A percentile compares a stretch with the other conserved stretches of the same genome.
phyloP scores from a whole-genome alignment of 768 basidiomycete genomes.

The Podaxis sp. region DNA sequence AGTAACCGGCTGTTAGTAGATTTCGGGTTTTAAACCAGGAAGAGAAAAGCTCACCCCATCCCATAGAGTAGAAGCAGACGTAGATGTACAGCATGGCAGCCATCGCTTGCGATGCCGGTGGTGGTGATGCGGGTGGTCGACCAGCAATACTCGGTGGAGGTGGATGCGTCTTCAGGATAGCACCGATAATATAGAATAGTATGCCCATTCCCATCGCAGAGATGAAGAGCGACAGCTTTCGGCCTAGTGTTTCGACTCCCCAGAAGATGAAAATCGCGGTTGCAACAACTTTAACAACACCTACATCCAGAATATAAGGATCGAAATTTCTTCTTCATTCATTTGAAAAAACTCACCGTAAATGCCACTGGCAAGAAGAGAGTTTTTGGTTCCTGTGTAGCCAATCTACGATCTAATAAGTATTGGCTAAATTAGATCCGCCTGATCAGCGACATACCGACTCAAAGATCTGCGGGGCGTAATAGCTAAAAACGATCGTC shows the following conservation, averaged over 20 bases:
- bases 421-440: slow-evolving; percentile 7
- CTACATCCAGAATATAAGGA: slow-evolving; percentile 15
- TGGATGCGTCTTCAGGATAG: slow-evolving; percentile 79
- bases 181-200: slow-evolving; percentile 82
- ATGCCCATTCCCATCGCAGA: slow-evolving; percentile 78
- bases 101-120: slow-evolving; percentile 74
- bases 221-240: slow-evolving; percentile 68
- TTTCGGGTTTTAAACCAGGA: slow-evolving; percentile 17
- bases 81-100: slow-evolving; percentile 86
- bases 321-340: background rate
- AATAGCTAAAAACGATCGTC: slow-evolving; percentile 42
- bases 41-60: slow-evolving; percentile 55
- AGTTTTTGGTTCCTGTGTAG: slow-evolving; percentile 54
- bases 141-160: slow-evolving; percentile 35
- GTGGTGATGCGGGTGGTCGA: slow-evolving; percentile 31
- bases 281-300: slow-evolving; percentile 65
- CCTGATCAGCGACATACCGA: slow-evolving; percentile 40
- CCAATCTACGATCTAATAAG: slow-evolving; percentile 50
- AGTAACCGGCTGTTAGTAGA: slow-evolving; percentile 23
- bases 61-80: slow-evolving; percentile 86
- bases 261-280: slow-evolving; percentile 68
- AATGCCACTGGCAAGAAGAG: slow-evolving; percentile 71
- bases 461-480: slow-evolving; percentile 72
- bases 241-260: slow-evolving; percentile 66
- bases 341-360: slow-evolving; percentile 38